Evolutionary conservation across 2,329 filamentous ascomycete species (phyloP).

Genomic region (Corynespora cassiicola): DNA sequence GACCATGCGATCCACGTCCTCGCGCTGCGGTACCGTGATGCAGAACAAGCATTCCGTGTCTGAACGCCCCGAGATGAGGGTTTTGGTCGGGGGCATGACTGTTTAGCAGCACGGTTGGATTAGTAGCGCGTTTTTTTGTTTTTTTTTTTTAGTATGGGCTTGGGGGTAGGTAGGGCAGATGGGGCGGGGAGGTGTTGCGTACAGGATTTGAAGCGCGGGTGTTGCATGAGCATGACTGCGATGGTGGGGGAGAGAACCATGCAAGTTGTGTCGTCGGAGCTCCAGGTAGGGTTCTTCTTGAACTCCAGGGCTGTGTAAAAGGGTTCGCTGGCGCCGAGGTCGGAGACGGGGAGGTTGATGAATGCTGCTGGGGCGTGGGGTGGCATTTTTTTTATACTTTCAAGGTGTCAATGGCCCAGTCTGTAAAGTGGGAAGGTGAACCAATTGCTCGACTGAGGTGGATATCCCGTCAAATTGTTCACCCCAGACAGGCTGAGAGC

Average conservation of each 20-base stretch:
- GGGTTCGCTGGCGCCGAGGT: neutral
- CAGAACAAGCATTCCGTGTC: slow-evolving; percentile 5
- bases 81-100: slow-evolving; percentile 4
- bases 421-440: neutral
- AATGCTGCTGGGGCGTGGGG: slow-evolving; percentile 7
- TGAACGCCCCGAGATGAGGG: neutral
- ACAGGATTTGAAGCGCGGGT: slow-evolving; percentile 3
- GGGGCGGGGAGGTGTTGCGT: neutral
- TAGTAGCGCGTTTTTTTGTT: too few relatives aligned
- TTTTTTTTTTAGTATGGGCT: too few relatives aligned
- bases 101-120: too few relatives aligned
- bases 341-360: slow-evolving; percentile 8
- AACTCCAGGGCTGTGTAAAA: slow-evolving; percentile 11
- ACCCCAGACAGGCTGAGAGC: neutral
- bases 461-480: neutral
- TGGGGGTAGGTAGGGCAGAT: too few relatives aligned
- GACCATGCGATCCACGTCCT: slow-evolving; percentile 7
- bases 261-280: slow-evolving; percentile 2
- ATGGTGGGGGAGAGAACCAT: slow-evolving; percentile 7
- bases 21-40: slow-evolving; percentile 3
- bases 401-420: neutral
- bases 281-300: neutral
- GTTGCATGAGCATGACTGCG: slow-evolving; percentile 5
- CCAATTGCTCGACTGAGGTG: neutral
- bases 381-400: neutral